Base-by-base conservation (phyloP, 2,329 filamentous ascomycete genomes). In the Epichloe scottii region DNA sequence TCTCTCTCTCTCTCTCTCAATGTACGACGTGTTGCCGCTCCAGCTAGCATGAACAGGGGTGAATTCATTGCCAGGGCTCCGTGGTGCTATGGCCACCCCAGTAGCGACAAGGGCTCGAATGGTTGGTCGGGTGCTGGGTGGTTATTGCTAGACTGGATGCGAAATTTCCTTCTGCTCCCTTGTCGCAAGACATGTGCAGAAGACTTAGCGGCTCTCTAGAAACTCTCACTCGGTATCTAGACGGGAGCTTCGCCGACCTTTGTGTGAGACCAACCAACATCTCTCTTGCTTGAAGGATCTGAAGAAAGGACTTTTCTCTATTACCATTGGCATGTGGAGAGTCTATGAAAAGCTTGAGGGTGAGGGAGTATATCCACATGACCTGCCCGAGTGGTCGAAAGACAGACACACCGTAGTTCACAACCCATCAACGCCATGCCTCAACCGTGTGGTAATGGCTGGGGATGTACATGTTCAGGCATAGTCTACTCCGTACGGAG, bases 41-140 rank as follows among this genome's bases (percentile, higher is more conserved):
- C 46, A 45, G 46, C 39, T 53, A 49, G 50, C 39, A 53, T 39
- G 51, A 53, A 50, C 56, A 57, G 52, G 56, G 56, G 55, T 49
- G 39, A 47, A 49, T 48, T 43, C 46, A 54, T 54, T 43, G 55
- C 51, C 51, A 57, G 51, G 51, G 54, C 53, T 55, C 50, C 51
- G 50, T 48, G 50, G 55, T 54, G 50, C 55, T 56, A 54, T 49
- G 42, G 46, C 52, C 52, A 51, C 53, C 55, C 54, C 50, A 48
- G 54, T 46, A 51, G 46, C 53, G 48, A 51, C 54, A 54, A 54
- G 51, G 54, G 54, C 50, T 51, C 35, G 26, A 48, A 48, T 52
- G 53, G 54, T 55, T 55, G 26, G 26, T 30, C 11, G 26, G 26
- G 8, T 30, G 26, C 26, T 11, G 56, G 52, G 49, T 55, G 54